Evolutionary conservation across 1,139 yeast genomes (phyloP), one percentile per base, ranked within the genome.

Genomic region (Magnusiomyces ingens): DNA sequence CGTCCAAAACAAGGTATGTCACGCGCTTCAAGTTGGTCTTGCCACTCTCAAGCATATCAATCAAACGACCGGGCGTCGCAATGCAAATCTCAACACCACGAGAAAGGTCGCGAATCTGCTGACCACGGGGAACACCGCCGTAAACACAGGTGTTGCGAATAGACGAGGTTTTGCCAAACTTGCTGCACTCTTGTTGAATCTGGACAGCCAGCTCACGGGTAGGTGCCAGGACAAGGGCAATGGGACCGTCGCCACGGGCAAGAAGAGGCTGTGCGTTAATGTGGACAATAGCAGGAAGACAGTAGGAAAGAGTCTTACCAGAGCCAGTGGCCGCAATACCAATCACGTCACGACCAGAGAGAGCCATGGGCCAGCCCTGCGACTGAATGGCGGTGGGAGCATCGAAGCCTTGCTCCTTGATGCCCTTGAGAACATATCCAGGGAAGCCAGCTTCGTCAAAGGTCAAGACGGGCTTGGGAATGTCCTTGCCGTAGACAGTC

Each of bases 311-410:
- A 59, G 99, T 93, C 79, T 93, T 93, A 78, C 99, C 99, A 55
- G 97, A 90, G 75, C 99, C 99, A 63, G 99, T 93, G 63, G 96
- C 85, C 56, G 99, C 98, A 71, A 93, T 86, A 79, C 99, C 99
- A 73, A 93, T 85, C 91, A 93, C 88, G 72, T 93, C 98, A 75
- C 98, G 86, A 77, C 99, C 99, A 66, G 93, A 84, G 59, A 91
- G 79, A 68, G 99, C 99, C 99, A 93, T 93, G 59, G 99, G 99
- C 99, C 99, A 93, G 75, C 99, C 99, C 77, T 94, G 99, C 72
- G 96, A 88, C 76, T 93, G 99, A 69, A 93, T 93, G 61, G 89
- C 89, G 56, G 99, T 93, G 64, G 99, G 99, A 60, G 77, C 81
- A 56, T 85, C 94, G 76, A 93, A 93, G 57, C 98, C 98, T 74